These are phyloP conservation scores for Theobroma grandiflorum DNA, from an alignment of 441 rosid genomes.

Conservation along the genomic window DNA sequence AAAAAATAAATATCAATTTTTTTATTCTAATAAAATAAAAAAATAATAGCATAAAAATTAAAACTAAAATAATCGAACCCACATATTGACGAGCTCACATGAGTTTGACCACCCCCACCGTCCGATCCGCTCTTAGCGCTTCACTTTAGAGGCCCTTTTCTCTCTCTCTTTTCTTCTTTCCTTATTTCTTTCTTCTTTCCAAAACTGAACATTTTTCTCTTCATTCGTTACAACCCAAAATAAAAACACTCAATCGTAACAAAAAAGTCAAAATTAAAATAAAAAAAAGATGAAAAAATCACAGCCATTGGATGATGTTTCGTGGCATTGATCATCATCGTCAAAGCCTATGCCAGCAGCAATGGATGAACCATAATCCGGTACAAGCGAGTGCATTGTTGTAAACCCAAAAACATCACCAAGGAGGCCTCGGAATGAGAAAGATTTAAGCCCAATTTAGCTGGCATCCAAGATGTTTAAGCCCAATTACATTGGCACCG, in stretches of 20 bases:
- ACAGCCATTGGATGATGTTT: constrained; percentile 46
- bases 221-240: neutral
- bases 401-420: constrained; percentile 24
- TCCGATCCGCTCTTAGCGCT: constrained; percentile 70
- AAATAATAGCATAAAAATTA: no score
- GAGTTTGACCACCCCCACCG: constrained; percentile 57
- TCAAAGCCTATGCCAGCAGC: constrained; percentile 40
- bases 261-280: constrained; percentile 12
- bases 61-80: no score
- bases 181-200: neutral
- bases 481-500: no score
- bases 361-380: constrained; percentile 39
- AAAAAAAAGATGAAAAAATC: neutral
- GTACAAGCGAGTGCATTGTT: constrained; percentile 46
- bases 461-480: no score
- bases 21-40: no score
- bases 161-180: constrained; percentile 9
- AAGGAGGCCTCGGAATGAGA: neutral
- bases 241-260: constrained; percentile 37
- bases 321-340: constrained; percentile 38
- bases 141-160: constrained; percentile 23
- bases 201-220: neutral
- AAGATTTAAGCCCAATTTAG: no score
- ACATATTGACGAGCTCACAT: constrained; percentile 42
- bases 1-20: no score